Evolutionary conservation across 2,329 filamentous ascomycete genomes (phyloP).

Genomic region (Periconia sp.): DNA sequence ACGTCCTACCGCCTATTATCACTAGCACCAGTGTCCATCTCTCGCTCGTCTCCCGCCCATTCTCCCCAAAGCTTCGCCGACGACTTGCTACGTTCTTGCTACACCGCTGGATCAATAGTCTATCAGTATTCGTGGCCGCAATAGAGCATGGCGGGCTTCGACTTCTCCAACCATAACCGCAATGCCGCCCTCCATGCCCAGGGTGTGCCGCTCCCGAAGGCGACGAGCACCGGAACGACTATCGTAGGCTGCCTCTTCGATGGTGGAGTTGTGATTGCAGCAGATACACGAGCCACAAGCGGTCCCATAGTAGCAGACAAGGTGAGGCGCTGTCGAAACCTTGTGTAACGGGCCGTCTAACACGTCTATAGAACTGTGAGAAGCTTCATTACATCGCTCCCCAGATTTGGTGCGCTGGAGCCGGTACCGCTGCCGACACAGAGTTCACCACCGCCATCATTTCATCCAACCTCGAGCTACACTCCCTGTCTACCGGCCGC

Average conservation of each 20-base stretch:
- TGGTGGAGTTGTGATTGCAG: slow-evolving; percentile 96
- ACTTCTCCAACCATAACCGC: slow-evolving; percentile 99
- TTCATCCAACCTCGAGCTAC: slow-evolving; percentile 97
- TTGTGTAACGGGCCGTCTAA: slow-evolving; percentile 13
- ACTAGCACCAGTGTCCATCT: slow-evolving; percentile 7
- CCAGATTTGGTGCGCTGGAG: slow-evolving; percentile 98
- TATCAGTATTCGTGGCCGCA: not conserved
- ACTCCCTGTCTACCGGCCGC: slow-evolving; percentile 93
- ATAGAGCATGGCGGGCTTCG: slow-evolving; percentile 70
- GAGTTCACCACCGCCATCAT: slow-evolving; percentile 99
- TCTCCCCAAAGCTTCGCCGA: too few species aligned
- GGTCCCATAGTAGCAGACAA: slow-evolving; percentile 99
- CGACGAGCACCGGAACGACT: slow-evolving; percentile 97
- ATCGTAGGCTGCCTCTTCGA: slow-evolving; percentile 98
- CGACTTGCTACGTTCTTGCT: too few species aligned
- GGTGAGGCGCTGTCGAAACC: slow-evolving; percentile 50
- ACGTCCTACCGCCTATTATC: slow-evolving; percentile 15
- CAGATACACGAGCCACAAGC: slow-evolving; percentile 95
- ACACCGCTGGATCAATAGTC: too few species aligned
- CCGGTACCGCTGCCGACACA: slow-evolving; percentile 96
- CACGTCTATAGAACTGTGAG: slow-evolving; percentile 79
- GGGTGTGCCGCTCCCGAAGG: slow-evolving; percentile 94
- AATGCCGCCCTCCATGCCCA: slow-evolving; percentile 94
- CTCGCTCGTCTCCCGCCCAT: slow-evolving; percentile 5
- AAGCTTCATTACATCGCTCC: slow-evolving; percentile 99